Conservation (phyloP, 176 grass and related monocot genomes). For the Poa annua region DNA sequence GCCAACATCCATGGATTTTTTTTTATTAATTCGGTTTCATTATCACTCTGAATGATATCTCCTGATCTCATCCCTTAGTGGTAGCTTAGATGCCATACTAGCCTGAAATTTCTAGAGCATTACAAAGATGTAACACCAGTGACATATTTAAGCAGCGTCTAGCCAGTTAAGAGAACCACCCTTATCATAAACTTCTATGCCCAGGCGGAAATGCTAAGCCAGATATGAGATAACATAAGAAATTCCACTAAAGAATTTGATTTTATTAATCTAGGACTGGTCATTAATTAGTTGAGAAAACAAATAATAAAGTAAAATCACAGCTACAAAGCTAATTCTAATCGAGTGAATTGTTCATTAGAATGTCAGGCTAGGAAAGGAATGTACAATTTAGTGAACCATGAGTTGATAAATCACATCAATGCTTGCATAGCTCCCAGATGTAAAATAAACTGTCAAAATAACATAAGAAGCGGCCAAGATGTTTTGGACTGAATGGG, state of each 20-base stretch:
- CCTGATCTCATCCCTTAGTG: not conserved
- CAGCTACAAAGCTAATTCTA: not conserved
- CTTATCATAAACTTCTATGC: not conserved
- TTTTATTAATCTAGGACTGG: not conserved
- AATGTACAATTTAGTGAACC: not conserved
- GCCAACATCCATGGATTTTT: not conserved
- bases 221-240: not conserved
- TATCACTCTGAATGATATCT: not conserved
- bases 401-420: not conserved
- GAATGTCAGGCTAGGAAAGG: not conserved
- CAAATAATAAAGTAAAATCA: not conserved
- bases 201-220: not conserved
- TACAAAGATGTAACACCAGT: not conserved
- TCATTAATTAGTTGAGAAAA: not conserved
- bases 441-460: not conserved
- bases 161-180: not conserved
- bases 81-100: not conserved
- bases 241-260: not conserved
- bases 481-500: not conserved
- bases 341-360: not conserved
- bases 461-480: not conserved
- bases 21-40: not conserved
- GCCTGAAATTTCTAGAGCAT: slow-evolving; percentile 15
- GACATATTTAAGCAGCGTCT: not conserved
- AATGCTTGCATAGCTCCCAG: not conserved